A percentile compares a stretch with the other conserved stretches of the same genome.
These are phyloP conservation scores for Obelidium mucronatum DNA, from an alignment of 192 early-diverging fungal species.

Conservation along the genomic window DNA sequence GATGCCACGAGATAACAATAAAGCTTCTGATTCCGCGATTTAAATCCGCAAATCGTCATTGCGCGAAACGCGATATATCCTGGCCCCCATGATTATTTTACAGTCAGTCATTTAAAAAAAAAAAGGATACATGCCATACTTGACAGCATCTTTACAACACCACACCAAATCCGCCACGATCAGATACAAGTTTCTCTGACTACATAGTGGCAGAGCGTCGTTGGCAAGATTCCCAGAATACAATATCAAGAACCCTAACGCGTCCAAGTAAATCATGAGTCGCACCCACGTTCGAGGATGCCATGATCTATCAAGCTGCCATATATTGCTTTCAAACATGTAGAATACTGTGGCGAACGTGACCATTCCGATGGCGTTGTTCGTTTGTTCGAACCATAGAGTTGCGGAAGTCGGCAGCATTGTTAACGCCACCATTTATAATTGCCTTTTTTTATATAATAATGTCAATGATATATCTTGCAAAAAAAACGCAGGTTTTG, in stretches of 20 bases:
- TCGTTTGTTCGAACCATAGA: not conserved
- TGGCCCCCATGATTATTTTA: not conserved
- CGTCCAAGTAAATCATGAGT: conserved; percentile 24
- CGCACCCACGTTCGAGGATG: conserved; percentile 11
- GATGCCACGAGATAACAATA: not conserved
- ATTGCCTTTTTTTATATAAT: not conserved
- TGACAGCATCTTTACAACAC: conserved; percentile 16
- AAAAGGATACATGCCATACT: not conserved
- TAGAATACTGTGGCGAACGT: conserved; percentile 21
- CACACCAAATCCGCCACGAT: conserved; percentile 16
- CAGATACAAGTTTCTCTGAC: not conserved
- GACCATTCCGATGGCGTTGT: conserved; percentile 5
- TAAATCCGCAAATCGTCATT: not conserved
- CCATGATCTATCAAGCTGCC: not conserved
- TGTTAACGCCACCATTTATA: not conserved
- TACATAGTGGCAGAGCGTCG: conserved; percentile 13
- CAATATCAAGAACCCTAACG: not conserved
- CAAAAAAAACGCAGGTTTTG: not conserved
- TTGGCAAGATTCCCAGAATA: not conserved
- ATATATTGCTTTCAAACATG: conserved; percentile 1
- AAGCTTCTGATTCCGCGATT: not conserved
- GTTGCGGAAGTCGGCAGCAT: not conserved
- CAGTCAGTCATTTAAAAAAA: not conserved
- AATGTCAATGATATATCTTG: not conserved
- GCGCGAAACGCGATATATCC: not conserved